Evolutionary conservation across 2,329 filamentous ascomycete species (phyloP), one percentile per base, ranked within the genome.

Genomic region (Trichoderma sp.): DNA sequence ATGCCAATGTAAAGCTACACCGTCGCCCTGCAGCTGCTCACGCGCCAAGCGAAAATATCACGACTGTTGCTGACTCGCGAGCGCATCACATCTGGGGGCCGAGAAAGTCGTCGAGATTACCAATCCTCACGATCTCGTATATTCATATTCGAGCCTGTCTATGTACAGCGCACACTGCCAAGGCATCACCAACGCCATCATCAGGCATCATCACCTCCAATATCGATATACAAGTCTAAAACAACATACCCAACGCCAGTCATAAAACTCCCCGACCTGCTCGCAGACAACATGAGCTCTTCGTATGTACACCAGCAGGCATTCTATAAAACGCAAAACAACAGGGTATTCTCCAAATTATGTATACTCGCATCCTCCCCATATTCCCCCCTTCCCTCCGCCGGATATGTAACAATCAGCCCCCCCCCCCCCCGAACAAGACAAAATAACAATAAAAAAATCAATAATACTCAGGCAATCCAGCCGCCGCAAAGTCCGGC

Each of bases 401-500:
- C 32, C 32, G 9, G 13, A 59, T 39, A 39, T 39, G 36, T 39
- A 39, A 43, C 39, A 43, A 43, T 43, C 39, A 43, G 15, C 15
- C 36, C 3, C 3, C 15, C 15, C n/a, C 4, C 26, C 26, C 26
- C 15, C 15, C 39, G 39, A 43, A 43, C 39, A 43, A 43, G 39
- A 43, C 39, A 43, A 43, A 43, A 43, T n/a, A 43, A 43, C 39
- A 32, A 20, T 26, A 34, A 26, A 28, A 28, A 43, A 26, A 58
- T 71, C 28, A 73, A 34, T 73, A 71, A 30, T 71, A 67, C 81
- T 91, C 88, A 1, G 84, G 79, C 61, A 91, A 77, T 1, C 80
- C 83, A 2, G 78, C 71, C 71, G 75, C 71, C 6, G 74, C 78
- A 78, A 90, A 91, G 73, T 84, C 82, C 2, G 88, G 89, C 17